Percentiles rank a stretch among this genome's conserved stretches.
Evolutionary conservation across 345 rosid species (phyloP).

Genomic region (Iberis pinnata): DNA sequence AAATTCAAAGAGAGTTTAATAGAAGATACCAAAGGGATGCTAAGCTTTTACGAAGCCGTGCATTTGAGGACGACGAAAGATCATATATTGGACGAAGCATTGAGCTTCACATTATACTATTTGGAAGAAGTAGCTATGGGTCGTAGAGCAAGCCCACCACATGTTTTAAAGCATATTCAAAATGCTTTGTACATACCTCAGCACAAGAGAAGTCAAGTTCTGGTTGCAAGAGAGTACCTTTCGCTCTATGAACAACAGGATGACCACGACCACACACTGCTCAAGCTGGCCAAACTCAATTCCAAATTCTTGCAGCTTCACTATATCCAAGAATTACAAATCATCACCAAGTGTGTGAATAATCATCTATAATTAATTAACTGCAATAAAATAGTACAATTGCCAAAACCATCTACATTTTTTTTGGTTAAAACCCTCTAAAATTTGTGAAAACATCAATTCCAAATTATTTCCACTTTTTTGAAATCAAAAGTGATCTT

Average conservation of each 20-base stretch:
- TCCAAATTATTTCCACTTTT: too few relatives aligned
- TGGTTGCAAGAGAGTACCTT: constrained; percentile 16
- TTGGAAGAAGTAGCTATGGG: constrained; percentile 1
- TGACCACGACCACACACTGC: background rate
- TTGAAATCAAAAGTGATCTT: too few relatives aligned
- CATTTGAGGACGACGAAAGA: constrained; percentile 26
- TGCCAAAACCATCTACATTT: too few relatives aligned
- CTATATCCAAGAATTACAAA: constrained; percentile 16
- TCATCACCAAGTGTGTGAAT: constrained; percentile 3
- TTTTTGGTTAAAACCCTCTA: too few relatives aligned
- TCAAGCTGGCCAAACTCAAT: constrained; percentile 14
- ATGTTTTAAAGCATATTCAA: constrained; percentile 4
- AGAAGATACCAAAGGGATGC: constrained; percentile 28
- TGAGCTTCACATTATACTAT: background rate
- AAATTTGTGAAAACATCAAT: too few relatives aligned
- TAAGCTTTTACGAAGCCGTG: constrained; percentile 38
- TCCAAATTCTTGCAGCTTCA: constrained; percentile 16
- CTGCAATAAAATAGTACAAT: too few relatives aligned
- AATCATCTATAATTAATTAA: too few relatives aligned
- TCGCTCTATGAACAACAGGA: constrained; percentile 15
- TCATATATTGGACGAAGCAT: constrained; percentile 31
- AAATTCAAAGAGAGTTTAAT: constrained; percentile 10
- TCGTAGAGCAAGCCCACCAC: background rate
- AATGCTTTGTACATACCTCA: constrained; percentile 15
- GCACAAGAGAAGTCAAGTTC: background rate